Conservation (phyloP, 176 grass and related monocot genomes). For the Typha latifolia region DNA sequence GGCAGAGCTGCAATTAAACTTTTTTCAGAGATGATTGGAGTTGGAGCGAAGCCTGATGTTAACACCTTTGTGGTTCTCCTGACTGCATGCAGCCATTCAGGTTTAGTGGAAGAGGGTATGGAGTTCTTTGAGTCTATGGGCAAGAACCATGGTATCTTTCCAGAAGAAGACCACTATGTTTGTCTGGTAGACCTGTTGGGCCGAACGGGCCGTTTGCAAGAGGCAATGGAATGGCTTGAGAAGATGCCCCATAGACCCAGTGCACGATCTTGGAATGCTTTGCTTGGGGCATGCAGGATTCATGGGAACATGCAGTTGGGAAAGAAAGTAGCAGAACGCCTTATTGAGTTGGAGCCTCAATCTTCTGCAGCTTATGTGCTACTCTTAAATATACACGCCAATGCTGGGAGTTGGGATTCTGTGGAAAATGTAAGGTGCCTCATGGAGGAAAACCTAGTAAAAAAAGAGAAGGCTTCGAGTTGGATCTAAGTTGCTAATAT, state of each 20-base stretch:
- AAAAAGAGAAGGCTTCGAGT: slow-evolving; percentile 12
- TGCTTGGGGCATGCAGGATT: slow-evolving; percentile 31
- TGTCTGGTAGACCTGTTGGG: slow-evolving; percentile 56
- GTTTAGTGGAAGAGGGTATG: slow-evolving; percentile 48
- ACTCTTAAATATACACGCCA: slow-evolving; percentile 11
- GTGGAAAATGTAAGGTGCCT: slow-evolving; percentile 17
- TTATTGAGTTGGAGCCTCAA: slow-evolving; percentile 9
- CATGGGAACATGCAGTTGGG: slow-evolving; percentile 12
- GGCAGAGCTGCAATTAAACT: slow-evolving; percentile 31
- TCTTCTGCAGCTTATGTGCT: slow-evolving; percentile 8
- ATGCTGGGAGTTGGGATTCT: slow-evolving; percentile 12
- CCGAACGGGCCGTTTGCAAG: slow-evolving; percentile 24
- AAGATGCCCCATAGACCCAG: slow-evolving; percentile 29
- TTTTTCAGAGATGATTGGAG: slow-evolving; percentile 52
- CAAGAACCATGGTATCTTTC: slow-evolving; percentile 41
- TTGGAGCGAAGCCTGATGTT: slow-evolving; percentile 36
- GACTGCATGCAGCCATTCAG: slow-evolving; percentile 39
- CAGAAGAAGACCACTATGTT: slow-evolving; percentile 37
- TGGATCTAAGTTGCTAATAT: slow-evolving; percentile 16
- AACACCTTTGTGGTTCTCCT: slow-evolving; percentile 48
- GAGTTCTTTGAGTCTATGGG: slow-evolving; percentile 61
- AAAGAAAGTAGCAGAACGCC: slow-evolving; percentile 4
- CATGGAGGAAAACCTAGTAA: slow-evolving; percentile 10
- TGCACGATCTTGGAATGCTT: slow-evolving; percentile 28
- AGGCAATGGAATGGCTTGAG: slow-evolving; percentile 39